Evolutionary conservation across 768 basidiomycete species (phyloP).

Genomic region (Lactifluus volemus): DNA sequence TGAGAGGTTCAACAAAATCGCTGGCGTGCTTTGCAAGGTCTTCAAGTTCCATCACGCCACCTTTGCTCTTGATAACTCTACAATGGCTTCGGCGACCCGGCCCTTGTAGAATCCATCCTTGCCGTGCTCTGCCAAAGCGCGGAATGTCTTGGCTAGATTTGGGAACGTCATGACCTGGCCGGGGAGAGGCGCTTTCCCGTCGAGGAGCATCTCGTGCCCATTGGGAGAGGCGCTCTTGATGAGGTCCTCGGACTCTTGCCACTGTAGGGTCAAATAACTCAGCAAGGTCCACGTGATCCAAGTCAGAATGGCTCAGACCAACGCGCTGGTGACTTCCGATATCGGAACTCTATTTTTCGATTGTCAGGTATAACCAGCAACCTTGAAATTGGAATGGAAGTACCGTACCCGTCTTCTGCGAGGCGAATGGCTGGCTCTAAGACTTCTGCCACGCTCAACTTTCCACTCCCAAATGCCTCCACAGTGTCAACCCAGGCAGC

Average conservation of each 20-base stretch:
- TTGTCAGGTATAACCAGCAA: neutral
- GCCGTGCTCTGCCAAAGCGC: conserved; percentile 67
- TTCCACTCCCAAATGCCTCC: conserved; percentile 72
- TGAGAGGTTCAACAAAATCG: conserved; percentile 81
- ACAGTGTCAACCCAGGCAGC: conserved; percentile 94
- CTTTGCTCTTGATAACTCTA: conserved; percentile 78
- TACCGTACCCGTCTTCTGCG: conserved; percentile 75
- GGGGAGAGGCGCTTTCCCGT: conserved; percentile 74
- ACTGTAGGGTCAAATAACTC: conserved; percentile 28
- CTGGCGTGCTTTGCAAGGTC: conserved; percentile 83
- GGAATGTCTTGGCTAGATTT: conserved; percentile 77
- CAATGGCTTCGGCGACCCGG: conserved; percentile 79
- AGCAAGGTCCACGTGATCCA: conserved; percentile 1
- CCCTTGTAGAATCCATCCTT: conserved; percentile 95
- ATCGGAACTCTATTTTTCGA: conserved; percentile 61
- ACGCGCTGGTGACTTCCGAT: conserved; percentile 65
- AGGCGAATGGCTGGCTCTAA: conserved; percentile 84
- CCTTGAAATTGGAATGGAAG: neutral
- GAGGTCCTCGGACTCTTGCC: conserved; percentile 54
- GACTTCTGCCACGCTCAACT: conserved; percentile 55
- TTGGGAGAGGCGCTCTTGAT: conserved; percentile 82
- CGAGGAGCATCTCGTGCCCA: conserved; percentile 75
- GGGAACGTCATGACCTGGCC: conserved; percentile 81
- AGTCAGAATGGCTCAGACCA: conserved; percentile 32
- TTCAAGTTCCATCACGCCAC: conserved; percentile 90